Conservation (phyloP, 768 basidiomycete species). For the Rubroboletus pulcherrimus region DNA sequence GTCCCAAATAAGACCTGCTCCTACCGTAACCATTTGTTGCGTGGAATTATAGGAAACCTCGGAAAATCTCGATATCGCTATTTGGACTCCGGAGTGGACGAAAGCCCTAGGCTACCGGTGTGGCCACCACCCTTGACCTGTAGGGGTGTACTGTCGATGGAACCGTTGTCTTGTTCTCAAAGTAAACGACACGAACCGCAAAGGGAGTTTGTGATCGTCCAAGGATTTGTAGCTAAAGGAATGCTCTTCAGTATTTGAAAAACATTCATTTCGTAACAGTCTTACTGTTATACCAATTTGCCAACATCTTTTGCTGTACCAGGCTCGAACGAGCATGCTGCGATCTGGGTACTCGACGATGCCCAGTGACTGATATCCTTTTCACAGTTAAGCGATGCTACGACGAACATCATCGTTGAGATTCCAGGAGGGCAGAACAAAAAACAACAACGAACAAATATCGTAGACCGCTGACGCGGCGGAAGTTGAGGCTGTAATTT, state of each 20-base stretch:
- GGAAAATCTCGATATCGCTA: conserved; percentile 50
- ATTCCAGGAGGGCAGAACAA: background rate
- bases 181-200: conserved; percentile 13
- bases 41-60: conserved; percentile 35
- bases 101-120: conserved; percentile 48
- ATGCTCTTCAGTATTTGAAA: background rate
- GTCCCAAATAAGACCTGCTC: conserved; percentile 54
- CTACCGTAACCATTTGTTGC: conserved; percentile 37
- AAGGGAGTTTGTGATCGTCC: conserved; percentile 41
- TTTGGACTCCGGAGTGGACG: conserved; percentile 54
- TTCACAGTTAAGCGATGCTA: conserved; percentile 28
- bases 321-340: conserved; percentile 56
- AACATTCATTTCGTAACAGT: too few relatives aligned
- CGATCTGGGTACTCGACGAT: conserved; percentile 40
- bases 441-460: conserved; percentile 28
- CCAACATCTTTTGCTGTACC: conserved; percentile 43
- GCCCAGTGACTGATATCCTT: conserved; percentile 49
- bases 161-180: too few relatives aligned
- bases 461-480: conserved; percentile 45
- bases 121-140: conserved; percentile 67
- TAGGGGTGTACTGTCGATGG: background rate
- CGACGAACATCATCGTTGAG: background rate
- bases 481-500: conserved; percentile 39
- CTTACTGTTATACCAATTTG: conserved; percentile 42
- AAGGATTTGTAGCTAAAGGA: conserved; percentile 14